Evolutionary conservation across 2,329 filamentous ascomycete species (phyloP), one percentile per base, ranked within the genome.

Genomic region (Fusarium phyllophilum): DNA sequence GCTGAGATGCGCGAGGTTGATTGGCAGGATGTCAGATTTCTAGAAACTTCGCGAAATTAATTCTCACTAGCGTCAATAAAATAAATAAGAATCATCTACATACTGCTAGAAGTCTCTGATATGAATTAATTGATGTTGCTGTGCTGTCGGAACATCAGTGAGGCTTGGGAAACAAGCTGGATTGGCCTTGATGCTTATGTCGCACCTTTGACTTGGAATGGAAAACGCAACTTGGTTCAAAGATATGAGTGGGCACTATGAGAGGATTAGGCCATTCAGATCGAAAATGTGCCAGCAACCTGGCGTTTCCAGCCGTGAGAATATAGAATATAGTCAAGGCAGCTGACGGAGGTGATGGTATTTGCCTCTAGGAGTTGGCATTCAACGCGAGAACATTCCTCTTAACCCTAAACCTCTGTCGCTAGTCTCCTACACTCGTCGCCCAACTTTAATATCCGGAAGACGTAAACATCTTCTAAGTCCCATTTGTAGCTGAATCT

Each of bases 271-370:
- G 8, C 6, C 18, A 46, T 20, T 6, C 8, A 29, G 18, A 4
- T 18, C 15, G 1, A 3, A 6, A 9, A 5, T n/a, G 9, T 13
- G 11, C 3, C 3, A 15, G 3, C 4, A 22, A 5, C 9, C 13
- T 8, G 13, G 6, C 4, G 22, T 9, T n/a, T n/a, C 5, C 8
- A 18, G 33, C 15, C 8, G 3, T 13, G 5, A 6, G n/a, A n/a
- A n/a, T n/a, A n/a, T n/a, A n/a, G 29, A n/a, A 10, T 3, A 7
- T 24, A n/a, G 3, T 14, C 3, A 24, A 18, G 8, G 11, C 12
- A 51, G 11, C 22, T 10, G 18, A 18, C 2, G 7, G 15, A 49
- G 11, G 22, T n/a, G 29, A 8, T 5, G 6, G 5, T 5, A 6
- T n/a, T 33, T 33, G 10, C 10, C 10, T 49, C 20, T n/a, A 4